Conservation (phyloP, 495 filamentous ascomycete species). For the Parmelia sp. region DNA sequence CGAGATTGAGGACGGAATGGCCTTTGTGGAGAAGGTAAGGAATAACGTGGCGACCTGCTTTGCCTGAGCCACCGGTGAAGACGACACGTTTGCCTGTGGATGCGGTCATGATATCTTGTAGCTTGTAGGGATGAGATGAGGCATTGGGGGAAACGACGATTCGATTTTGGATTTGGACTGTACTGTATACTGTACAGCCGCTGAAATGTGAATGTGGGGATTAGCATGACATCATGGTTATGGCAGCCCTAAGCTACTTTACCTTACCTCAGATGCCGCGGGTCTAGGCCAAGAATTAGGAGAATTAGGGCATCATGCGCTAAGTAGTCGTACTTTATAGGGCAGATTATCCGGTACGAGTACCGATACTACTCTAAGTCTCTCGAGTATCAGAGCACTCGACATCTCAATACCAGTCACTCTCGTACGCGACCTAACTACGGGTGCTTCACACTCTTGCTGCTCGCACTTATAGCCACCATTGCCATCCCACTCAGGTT, state of each 20-base stretch:
- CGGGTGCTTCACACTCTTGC: no score
- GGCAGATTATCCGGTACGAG: no score
- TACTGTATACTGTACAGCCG: no score
- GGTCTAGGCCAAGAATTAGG: background rate
- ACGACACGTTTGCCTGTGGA: constrained; percentile 42
- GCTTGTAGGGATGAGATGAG: background rate
- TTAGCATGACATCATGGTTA: background rate
- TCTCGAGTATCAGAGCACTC: no score
- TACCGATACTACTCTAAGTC: no score
- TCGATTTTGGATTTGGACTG: no score
- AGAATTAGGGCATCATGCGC: no score
- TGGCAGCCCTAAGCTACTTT: background rate
- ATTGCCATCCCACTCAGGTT: no score
- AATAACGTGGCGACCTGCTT: constrained; percentile 54
- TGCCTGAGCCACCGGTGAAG: constrained; percentile 53
- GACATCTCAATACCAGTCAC: no score
- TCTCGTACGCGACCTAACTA: no score
- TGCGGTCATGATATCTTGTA: constrained; percentile 13
- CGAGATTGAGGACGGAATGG: constrained; percentile 53
- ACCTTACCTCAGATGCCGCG: background rate
- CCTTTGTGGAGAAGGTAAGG: constrained; percentile 46
- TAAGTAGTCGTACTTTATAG: no score
- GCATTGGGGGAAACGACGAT: background rate
- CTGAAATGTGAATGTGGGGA: background rate
- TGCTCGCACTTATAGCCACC: no score